Evolutionary conservation across 768 basidiomycete species (phyloP).

Genomic region (Punctularia strigosozonata): DNA sequence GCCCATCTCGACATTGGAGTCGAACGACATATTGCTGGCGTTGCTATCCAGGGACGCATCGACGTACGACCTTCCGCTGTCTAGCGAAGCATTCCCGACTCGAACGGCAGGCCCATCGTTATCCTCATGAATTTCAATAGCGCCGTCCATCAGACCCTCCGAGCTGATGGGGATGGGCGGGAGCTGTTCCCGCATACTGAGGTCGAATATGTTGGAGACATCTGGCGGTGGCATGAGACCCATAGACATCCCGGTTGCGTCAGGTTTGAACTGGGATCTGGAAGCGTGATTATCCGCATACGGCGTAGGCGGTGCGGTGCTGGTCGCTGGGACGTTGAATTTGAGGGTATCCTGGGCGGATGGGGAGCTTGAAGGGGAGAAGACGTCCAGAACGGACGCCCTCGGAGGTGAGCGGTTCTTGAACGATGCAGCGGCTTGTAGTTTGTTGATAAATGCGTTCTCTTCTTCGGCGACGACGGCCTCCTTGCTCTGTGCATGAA

Average conservation of each 20-base stretch:
- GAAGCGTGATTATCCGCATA: constrained; percentile 8
- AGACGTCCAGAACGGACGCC: constrained; percentile 38
- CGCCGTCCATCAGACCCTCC: constrained; percentile 19
- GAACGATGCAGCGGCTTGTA: too few species aligned
- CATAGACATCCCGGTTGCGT: too few species aligned
- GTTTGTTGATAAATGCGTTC: too few species aligned
- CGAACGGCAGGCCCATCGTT: too few species aligned
- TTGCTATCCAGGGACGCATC: too few species aligned
- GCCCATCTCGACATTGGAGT: too few species aligned
- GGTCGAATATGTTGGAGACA: constrained; percentile 43
- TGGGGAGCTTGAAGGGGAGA: constrained; percentile 30
- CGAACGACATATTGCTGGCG: too few species aligned
- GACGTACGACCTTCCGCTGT: too few species aligned
- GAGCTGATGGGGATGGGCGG: constrained; percentile 27
- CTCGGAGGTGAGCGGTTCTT: too few species aligned
- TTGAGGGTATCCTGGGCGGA: constrained; percentile 2
- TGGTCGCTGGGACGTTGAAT: constrained; percentile 4
- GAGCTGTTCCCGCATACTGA: constrained; percentile 43
- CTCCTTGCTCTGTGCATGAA: too few species aligned
- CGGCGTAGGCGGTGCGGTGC: constrained; percentile 10
- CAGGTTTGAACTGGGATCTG: constrained; percentile 15
- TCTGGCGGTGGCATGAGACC: constrained; percentile 30
- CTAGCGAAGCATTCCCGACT: too few species aligned
- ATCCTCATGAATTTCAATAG: constrained; percentile 26
- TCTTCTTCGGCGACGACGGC: too few species aligned